Base-by-base conservation (phyloP, 2,329 filamentous ascomycete species). In the Colletotrichum endophyticum region DNA sequence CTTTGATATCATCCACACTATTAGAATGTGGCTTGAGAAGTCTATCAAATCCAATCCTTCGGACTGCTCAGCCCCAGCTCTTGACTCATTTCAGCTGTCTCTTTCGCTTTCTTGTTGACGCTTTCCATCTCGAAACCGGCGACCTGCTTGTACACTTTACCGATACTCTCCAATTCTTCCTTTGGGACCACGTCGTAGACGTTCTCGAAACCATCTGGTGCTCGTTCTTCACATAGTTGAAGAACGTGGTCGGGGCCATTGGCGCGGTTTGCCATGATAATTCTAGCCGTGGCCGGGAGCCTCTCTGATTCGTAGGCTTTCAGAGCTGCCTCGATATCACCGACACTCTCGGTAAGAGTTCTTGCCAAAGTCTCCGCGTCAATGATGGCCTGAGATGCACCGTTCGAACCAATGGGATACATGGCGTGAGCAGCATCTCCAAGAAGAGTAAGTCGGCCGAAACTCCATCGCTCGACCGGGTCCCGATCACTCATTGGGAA, bases 371-470 rank as follows among this genome's bases (percentile, higher is more conserved):
- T 66, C 59, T 70, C 72, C 6, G 72, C 72, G 12, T 74, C 66
- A 8, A 74, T 74, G 16, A 74, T 70, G n/a, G 56, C 66, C 27
- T 74, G 72, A 8, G 66, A 74, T 9, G 76, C 76, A n/a, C 78
- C 78, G 64, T 79, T 79, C 9, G 78, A 77, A 19, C 78, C 78
- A 61, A 79, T 79, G 9, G 78, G 78, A 27, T 78, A 79, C 36
- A 73, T 78, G 19, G 78, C 76, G 19, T 79, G 78, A 8, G 76
- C 78, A 22, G 78, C 78, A 28, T 79, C 78, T 16, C 78, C 78
- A 8, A 75, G 76, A 12, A 78, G 70, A 13, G 71, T 77, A 8
- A 79, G 69, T 11, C 78, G 28, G 7, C 78, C 78, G 59, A 77
- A 77, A 25, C 73, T 78, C 78, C 78, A 79, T 16, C 72, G 53